A percentile compares a stretch with the other conserved stretches of the same genome.
These are phyloP conservation scores for Serendipita sp. DNA, from an alignment of 768 basidiomycete species.

Conservation along the genomic window DNA sequence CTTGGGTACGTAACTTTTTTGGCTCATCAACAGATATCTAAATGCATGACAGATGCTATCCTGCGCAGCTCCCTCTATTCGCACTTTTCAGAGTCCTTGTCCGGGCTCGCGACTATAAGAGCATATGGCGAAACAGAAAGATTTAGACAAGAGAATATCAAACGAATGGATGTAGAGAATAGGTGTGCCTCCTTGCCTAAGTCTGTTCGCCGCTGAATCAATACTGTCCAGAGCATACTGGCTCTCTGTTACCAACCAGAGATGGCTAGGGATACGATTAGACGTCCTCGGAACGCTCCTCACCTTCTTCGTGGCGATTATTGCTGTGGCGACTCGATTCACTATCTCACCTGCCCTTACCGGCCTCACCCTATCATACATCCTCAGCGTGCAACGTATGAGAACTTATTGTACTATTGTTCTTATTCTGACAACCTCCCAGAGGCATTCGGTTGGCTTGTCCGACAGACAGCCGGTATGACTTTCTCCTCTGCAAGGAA, in stretches of 20 bases:
- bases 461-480: conserved; percentile 36
- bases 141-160: conserved; percentile 49
- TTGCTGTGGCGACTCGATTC: conserved; percentile 40
- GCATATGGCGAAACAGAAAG: conserved; percentile 50
- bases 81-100: conserved; percentile 62
- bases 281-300: conserved; percentile 52
- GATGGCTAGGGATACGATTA: conserved; percentile 58
- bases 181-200: no score
- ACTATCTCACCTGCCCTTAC: conserved; percentile 50
- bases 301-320: conserved; percentile 48
- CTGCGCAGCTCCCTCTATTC: conserved; percentile 61
- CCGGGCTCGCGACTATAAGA: conserved; percentile 54
- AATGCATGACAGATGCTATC: conserved; percentile 44
- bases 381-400: conserved; percentile 22
- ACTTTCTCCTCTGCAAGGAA: background rate
- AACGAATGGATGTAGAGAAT: conserved; percentile 58
- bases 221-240: background rate
- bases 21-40: background rate
- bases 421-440: background rate
- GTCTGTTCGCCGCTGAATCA: conserved; percentile 53
- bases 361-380: conserved; percentile 55
- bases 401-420: no score
- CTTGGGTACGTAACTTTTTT: conserved; percentile 29
- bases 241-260: conserved; percentile 13
- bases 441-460: background rate